Base-by-base conservation (phyloP, 352 stramenopile genomes). In the Globisporangium alternatum region DNA sequence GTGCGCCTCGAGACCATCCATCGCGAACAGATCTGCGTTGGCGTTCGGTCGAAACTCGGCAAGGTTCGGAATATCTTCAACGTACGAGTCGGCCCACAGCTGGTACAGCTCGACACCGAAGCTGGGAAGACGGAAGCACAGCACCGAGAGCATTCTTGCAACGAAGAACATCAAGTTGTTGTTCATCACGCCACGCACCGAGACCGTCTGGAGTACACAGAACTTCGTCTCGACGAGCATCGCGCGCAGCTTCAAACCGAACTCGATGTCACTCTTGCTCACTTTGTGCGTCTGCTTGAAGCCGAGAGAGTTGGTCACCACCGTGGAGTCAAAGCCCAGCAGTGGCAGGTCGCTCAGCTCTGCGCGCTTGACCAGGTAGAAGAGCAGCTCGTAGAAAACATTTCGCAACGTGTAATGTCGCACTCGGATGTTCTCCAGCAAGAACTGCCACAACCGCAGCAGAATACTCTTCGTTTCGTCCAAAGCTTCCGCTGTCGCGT, bases 81-180 rank as follows among this genome's bases (percentile, higher is more conserved):
- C 80, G 52, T 96, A 96, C 19, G 88, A 94, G 59, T 96, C 84
- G 0, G 85, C 89, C 88, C 88, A 96, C 41, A 96, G 65, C 58
- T 94, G 86, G 49, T 95, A 96, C 45, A 96, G 56, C 55, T 96
- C 88, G 1, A 96, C 86, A 44, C 88, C 88, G 64, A 95, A 96
- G 64, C 85, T 94, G 52, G 86, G 88, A 10, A 96, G 65, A 5
- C 88, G 83, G 56, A 96, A 96, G 56, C 86, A 95, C 25, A 96
- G 65, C 28, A 95, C 86, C 19, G 88, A 96, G 15, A 96, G 67
- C 81, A 96, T 95, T 56, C 88, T 71, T 12, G 86, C 88, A 30
- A 94, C 88, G 33, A 96, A 96, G 67, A 96, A 96, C 86, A 96
- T 95, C 19, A 96, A 68, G 62, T 96, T 96, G 76, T 95, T 95